Evolutionary conservation across 441 rosid genomes (phyloP).

Genomic region (Lagerstroemia fauriei): DNA sequence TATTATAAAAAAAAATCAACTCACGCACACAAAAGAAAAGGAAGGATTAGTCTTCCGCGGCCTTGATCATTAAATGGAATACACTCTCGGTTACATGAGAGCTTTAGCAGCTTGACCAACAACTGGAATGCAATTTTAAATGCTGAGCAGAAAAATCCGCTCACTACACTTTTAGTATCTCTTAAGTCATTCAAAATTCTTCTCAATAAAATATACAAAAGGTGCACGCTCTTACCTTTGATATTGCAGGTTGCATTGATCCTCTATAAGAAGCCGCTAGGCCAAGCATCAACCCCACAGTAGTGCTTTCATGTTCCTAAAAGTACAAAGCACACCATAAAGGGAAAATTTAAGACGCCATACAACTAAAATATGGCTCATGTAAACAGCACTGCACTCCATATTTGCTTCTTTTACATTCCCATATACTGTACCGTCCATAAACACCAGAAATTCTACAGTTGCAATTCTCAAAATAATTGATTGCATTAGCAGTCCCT

Average conservation of each 20-base stretch:
- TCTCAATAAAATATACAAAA: constrained; percentile 4
- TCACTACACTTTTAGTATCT: not conserved
- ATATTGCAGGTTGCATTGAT: constrained; percentile 90
- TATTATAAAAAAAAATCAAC: not conserved
- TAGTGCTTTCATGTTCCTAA: constrained; percentile 92
- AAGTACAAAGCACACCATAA: constrained; percentile 25
- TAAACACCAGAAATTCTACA: not conserved
- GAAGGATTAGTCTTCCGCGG: not conserved
- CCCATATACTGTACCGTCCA: not conserved
- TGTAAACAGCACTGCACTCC: not conserved
- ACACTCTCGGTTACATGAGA: not conserved
- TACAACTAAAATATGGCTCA: not conserved
- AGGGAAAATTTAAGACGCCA: not conserved
- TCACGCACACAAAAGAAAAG: not conserved
- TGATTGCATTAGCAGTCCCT: constrained; percentile 15
- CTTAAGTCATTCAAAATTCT: not conserved
- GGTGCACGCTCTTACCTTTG: constrained; percentile 55
- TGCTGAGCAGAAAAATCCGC: not conserved
- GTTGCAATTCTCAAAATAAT: not conserved
- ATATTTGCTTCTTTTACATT: not conserved
- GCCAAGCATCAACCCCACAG: constrained; percentile 95
- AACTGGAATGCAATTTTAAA: not conserved
- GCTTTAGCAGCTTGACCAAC: not conserved
- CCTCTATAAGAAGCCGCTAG: constrained; percentile 93
- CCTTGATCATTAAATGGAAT: not conserved